These are phyloP conservation scores for Cladosporium sp. DNA, from an alignment of 2,329 filamentous ascomycete species.

Conservation along the genomic window DNA sequence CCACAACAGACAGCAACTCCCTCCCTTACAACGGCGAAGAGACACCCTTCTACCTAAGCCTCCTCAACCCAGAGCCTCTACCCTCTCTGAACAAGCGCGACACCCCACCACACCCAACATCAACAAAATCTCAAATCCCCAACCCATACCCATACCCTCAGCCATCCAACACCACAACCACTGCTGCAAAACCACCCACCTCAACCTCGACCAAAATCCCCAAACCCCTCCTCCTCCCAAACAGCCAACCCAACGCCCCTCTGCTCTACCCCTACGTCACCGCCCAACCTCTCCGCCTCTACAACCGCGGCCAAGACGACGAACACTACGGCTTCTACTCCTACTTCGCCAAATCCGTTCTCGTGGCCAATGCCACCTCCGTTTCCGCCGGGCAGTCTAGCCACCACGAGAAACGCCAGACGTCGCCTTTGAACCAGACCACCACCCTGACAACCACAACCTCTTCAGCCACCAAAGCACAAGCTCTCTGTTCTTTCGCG, in stretches of 20 bases:
- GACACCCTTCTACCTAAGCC: conserved; percentile 82
- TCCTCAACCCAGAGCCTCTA: conserved; percentile 47
- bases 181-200: conserved; percentile 44
- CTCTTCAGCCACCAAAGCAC: neutral
- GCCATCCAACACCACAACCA: conserved; percentile 20
- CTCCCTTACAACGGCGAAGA: conserved; percentile 74
- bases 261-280: conserved; percentile 65
- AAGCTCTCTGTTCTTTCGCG: conserved; percentile 53
- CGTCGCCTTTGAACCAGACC: conserved; percentile 31
- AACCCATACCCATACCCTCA: conserved; percentile 13
- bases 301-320: conserved; percentile 70
- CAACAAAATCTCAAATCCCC: neutral
- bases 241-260: conserved; percentile 70
- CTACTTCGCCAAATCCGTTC: conserved; percentile 85
- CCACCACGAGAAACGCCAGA: conserved; percentile 32
- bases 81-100: conserved; percentile 23
- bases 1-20: conserved; percentile 73
- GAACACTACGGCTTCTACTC: conserved; percentile 95
- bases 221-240: conserved; percentile 55
- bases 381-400: conserved; percentile 16
- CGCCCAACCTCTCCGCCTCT: conserved; percentile 75
- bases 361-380: conserved; percentile 60
- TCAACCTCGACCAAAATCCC: conserved; percentile 53
- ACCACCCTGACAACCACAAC: neutral
- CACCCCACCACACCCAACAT: conserved; percentile 14